phyloP scores from a whole-genome alignment of 176 grass and related monocot species.

The Themeda triandra region DNA sequence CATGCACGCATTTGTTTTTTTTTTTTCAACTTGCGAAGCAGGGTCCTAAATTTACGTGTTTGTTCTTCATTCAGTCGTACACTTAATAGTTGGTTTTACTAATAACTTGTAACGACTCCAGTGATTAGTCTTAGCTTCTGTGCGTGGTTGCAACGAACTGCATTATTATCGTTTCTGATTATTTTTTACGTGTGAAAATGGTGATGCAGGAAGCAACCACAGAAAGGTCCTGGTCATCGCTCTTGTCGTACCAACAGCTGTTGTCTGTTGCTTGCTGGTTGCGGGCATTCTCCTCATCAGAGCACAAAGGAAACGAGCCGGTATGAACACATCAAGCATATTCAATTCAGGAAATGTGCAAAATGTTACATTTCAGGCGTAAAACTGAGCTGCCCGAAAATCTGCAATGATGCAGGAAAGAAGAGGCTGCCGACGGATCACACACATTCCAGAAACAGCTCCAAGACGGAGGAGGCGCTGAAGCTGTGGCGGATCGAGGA shows the following conservation, averaged over 20 bases:
- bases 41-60: neutral
- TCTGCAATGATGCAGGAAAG: neutral
- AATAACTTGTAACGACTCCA: too few species aligned
- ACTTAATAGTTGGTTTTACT: too few species aligned
- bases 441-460: conserved; percentile 18
- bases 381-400: neutral
- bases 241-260: conserved; percentile 8
- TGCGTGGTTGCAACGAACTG: neutral
- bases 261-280: conserved; percentile 18
- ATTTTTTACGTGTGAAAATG: neutral
- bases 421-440: neutral
- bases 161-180: neutral
- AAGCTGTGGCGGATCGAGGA: conserved; percentile 50
- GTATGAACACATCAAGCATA: neutral
- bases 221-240: conserved; percentile 24
- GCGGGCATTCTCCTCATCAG: conserved; percentile 11
- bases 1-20: neutral
- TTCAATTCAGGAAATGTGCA: neutral
- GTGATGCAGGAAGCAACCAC: conserved; percentile 24
- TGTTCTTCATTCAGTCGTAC: neutral
- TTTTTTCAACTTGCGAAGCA: neutral
- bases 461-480: conserved; percentile 43
- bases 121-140: neutral
- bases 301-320: neutral
- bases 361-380: too few species aligned